Base-by-base conservation (phyloP, 225 moss, liverwort and hornwort genomes). In the Physcomitrium patens region DNA sequence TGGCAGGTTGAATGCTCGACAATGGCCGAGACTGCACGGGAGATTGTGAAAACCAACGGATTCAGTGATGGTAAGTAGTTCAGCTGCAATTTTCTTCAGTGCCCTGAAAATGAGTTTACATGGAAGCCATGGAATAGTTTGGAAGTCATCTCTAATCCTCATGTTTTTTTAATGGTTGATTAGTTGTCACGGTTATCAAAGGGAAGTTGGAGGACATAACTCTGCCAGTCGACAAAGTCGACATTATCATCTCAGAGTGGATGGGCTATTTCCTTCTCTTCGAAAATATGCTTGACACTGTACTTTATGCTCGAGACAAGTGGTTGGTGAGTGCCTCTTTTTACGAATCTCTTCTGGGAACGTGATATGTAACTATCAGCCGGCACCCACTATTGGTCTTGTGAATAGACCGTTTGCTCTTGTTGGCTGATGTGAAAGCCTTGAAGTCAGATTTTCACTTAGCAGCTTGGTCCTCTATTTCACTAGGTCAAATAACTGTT, bases 251-350 rank as follows among this genome's bases (percentile, higher is more conserved):
- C 54, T 99, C 97, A 0, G 97, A 99, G 84, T 99, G 97, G 97
- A 99, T 99, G 97, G 97, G 97, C 68, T 99, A 99, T 76, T 99
- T 99, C 64, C 93, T 99, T 41, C 84, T 99, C 44, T 99, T 99
- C 67, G 97, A 99, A 75, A 99, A 99, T 56, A 99, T 99, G 97
- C 77, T 99, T 64, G 91, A 99, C 51, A 99, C 97, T 27, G 97
- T 99, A 8, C 89, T 99, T 5, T 92, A 89, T 74, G 97, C 97
- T 16, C 87, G 97, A 55, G 95, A 99, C 80, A 95, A 95, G 77
- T 97, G 97, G 97, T 82, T 97, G 86, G 97, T 97, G 77, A 89
- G 90, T 58, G 37, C 28, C 9, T 28, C 69, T 19, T 9, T 12
- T 22, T n/a, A 45, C 70, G 15, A 62, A 24, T 12, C 43, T 66